These are phyloP conservation scores for Hericium rajendrae DNA, from an alignment of 768 basidiomycete species.

Conservation along the genomic window DNA sequence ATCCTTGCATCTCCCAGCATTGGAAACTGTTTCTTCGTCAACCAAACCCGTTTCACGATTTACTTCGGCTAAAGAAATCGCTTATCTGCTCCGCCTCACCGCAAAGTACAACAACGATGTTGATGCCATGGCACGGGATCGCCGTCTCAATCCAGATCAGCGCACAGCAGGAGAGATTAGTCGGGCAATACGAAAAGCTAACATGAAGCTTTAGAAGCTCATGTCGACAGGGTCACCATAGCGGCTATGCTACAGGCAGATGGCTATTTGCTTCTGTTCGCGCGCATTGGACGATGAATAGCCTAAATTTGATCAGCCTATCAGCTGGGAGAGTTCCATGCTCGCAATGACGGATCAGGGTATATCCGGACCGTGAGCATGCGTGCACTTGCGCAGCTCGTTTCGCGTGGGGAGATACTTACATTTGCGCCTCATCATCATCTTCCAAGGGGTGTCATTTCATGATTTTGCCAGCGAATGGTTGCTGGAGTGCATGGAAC, in stretches of 20 bases:
- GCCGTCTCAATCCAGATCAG: conserved; percentile 74
- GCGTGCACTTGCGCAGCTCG: not conserved
- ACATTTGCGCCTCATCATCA: not conserved
- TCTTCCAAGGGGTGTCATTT: not conserved
- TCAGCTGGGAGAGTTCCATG: not conserved
- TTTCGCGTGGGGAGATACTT: not conserved
- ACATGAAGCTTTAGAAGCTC: conserved; percentile 25
- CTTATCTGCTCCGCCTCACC: conserved; percentile 58
- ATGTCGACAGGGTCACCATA: not conserved
- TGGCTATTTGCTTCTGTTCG: not conserved
- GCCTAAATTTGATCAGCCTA: conserved; percentile 6
- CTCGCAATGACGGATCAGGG: not conserved
- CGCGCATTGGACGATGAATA: conserved; percentile 1
- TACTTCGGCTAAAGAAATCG: conserved; percentile 58
- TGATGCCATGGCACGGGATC: conserved; percentile 70
- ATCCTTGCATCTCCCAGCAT: conserved; percentile 29
- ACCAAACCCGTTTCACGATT: conserved; percentile 30
- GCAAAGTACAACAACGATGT: conserved; percentile 63
- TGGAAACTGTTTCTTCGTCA: conserved; percentile 50
- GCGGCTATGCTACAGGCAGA: not conserved
- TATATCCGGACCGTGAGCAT: not conserved
- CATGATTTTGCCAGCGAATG: not conserved
- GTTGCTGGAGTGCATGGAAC: not conserved
- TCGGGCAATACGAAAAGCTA: conserved; percentile 50
- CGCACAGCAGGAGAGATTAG: conserved; percentile 72